These are phyloP conservation scores for Hysterangium stoloniferum DNA, from an alignment of 768 basidiomycete species.

Conservation along the genomic window DNA sequence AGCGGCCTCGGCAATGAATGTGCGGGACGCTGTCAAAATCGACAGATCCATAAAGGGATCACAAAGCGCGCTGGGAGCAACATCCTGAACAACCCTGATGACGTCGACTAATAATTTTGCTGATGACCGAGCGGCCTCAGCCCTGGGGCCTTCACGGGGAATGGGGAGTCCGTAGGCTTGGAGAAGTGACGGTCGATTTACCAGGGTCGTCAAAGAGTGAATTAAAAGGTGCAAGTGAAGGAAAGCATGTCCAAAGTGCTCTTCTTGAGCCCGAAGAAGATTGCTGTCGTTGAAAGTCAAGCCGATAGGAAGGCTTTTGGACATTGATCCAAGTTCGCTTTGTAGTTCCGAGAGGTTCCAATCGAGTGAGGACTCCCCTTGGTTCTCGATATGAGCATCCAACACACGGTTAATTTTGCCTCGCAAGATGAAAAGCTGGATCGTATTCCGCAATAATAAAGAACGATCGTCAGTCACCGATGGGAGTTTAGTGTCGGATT, in stretches of 20 bases:
- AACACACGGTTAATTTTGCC: not conserved
- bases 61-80: not conserved
- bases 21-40: conserved; percentile 2
- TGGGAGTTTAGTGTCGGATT: conserved; percentile 3
- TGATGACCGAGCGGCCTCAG: not conserved
- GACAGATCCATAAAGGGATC: conserved; percentile 11
- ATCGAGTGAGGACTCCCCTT: not conserved
- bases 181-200: conserved; percentile 9
- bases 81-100: conserved; percentile 1
- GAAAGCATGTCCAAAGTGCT: not conserved
- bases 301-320: not conserved
- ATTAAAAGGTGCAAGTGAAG: conserved; percentile 9
- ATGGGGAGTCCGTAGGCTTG: not conserved
- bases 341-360: not conserved
- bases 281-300: conserved; percentile 4
- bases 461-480: conserved; percentile 2
- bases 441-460: conserved; percentile 2
- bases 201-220: conserved; percentile 3
- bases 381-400: conserved; percentile 2
- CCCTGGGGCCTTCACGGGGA: not conserved
- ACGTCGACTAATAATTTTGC: conserved; percentile 5
- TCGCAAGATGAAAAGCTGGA: conserved; percentile 1
- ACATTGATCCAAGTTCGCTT: not conserved
- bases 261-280: not conserved
- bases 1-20: not conserved